Evolutionary conservation across 139 green algal species (phyloP).

Genomic region (Helicosporidium sp.): DNA sequence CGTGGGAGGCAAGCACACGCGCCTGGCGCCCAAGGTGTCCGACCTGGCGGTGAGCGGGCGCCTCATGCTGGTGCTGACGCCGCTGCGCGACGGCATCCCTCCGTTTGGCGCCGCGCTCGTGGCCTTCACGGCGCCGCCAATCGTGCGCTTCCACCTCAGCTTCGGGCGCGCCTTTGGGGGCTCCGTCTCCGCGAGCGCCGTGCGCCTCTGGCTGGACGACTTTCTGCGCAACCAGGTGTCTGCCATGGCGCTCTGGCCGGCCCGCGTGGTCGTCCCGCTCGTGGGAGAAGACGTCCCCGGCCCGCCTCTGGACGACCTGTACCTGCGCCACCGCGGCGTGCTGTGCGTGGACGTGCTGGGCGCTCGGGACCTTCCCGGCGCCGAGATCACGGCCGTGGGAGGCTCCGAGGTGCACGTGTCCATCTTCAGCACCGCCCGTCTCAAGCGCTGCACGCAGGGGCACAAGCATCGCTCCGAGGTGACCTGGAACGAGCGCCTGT

Average conservation of each 20-base stretch:
- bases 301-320: constrained; percentile 27
- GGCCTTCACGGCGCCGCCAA: constrained; percentile 11
- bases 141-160: constrained; percentile 31
- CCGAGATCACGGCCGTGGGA: too few species aligned
- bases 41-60: constrained; percentile 45
- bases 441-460: too few species aligned
- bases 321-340: constrained; percentile 8
- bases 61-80: constrained; percentile 6
- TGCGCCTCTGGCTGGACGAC: constrained; percentile 34
- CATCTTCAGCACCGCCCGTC: too few species aligned
- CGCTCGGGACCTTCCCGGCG: too few species aligned
- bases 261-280: constrained; percentile 35
- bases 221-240: constrained; percentile 28
- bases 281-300: constrained; percentile 23
- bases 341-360: too few species aligned
- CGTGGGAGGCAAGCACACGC: constrained; percentile 29
- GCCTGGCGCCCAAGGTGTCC: constrained; percentile 61
- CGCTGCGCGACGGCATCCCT: constrained; percentile 30
- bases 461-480: too few species aligned
- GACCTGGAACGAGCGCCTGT: constrained; percentile 27
- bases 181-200: constrained; percentile 11
- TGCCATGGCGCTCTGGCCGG: constrained; percentile 38
- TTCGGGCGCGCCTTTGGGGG: constrained; percentile 31
- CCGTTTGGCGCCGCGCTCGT: constrained; percentile 53
- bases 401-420: too few species aligned